Evolutionary conservation across 2,329 filamentous ascomycete species (phyloP), one percentile per base, ranked within the genome.

Genomic region (Neurospora sp.): DNA sequence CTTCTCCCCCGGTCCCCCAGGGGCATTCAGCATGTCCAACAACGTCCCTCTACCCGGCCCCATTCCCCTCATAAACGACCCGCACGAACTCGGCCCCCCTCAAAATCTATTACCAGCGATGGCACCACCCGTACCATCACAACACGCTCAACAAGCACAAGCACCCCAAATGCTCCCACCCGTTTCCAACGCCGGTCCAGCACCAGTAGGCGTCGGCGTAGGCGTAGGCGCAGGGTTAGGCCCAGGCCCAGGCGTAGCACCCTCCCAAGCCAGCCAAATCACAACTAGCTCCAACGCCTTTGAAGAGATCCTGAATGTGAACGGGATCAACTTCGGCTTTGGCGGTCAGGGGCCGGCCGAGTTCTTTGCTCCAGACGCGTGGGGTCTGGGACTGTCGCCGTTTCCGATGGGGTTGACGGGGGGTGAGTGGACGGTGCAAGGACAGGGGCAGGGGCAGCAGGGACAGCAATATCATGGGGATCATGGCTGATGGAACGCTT

Each of bases 281-380:
- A 75, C 77, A 15, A 77, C 75, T 28, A 75, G 73, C n/a, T 77
- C 74, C 69, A 78, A 79, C 66, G 78, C 78, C 4, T 79, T 79
- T 66, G 77, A 80, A 40, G 78, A 78, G 33, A 73, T 78, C 0
- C 15, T 62, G 15, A 52, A 52, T 15, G 71, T 79, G 8, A 77
- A 80, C 46, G 78, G 75, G 4, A 74, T 79, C 66, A 77, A 79
- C 66, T 77, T 80, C 36, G 77, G 77, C 5, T 17, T 17, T 2
- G 52, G 28, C 2, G 52, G 52, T 62, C 8, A 2, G 23, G 52
- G 52, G 6, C 8, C 8, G 15, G 68, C 77, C 11, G 76, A 77
- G 19, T 72, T 69, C 12, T 75, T 77, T 28, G 75, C 73, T 10
- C 73, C 75, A 69, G 74, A 75, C 17, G 71, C 46, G 17, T 67